Evolutionary conservation across 495 filamentous ascomycete species (phyloP), one percentile per base, ranked within the genome.

Genomic region (Podospora australis): DNA sequence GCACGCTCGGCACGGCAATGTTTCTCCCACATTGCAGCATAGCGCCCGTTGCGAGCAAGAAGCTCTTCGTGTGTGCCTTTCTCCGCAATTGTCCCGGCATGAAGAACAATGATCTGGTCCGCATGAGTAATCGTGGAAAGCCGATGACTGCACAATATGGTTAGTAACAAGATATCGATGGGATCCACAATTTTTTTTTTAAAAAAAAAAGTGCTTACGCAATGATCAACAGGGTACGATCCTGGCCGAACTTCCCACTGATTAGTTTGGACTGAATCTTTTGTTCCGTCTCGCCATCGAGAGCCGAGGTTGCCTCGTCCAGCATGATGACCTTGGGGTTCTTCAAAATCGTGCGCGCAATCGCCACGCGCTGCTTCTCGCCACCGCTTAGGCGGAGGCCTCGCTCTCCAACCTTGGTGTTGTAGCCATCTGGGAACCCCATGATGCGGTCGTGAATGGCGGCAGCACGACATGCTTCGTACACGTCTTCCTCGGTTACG

Each of bases 361-460:
- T 98, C 7, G 92, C 92, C 32, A 97, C 88, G 24, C 92, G 86
- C 66, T 98, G 92, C 67, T 96, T 96, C 69, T 98, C 92, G 28
- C 92, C 92, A 16, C 92, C 92, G 41, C 88, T 95, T 7, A 98
- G 78, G 6, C 91, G 83, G 10, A 97, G 75, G 17, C 92, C 92
- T 39, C 92, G 88, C 66, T 98, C 92, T 54, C 92, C 92, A 19
- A 98, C 92, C 65, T 87, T 90, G 26, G 94, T 95, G 25, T 83
- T 66, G 62, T 98, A 98, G 5, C 83, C 81, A 57, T 98, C 92
- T 0, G 94, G 91, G 74, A 98, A 97, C 25, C 78, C 77, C 66
- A 95, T 63, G 57, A 98, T 98, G 63, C 90, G 90, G 46, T 98
- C 92, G 56, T 98, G 92, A 52, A 98, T 98, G 57, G 85, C 88